phyloP scores from a whole-genome alignment of 2,329 filamentous ascomycete genomes.

The Trichoderma sp. region DNA sequence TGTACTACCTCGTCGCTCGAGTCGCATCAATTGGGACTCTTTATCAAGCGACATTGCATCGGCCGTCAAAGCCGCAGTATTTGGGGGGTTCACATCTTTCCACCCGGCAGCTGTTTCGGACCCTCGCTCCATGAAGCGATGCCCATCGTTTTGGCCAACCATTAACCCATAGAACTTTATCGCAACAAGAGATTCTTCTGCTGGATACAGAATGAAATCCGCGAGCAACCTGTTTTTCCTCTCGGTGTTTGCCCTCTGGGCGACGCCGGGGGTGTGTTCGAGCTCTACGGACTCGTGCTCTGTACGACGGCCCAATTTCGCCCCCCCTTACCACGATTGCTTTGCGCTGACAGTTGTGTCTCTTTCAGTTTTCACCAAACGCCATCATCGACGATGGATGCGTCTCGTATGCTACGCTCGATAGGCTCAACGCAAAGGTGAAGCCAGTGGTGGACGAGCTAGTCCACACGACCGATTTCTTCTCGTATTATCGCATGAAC shows the following conservation, averaged over 20 bases:
- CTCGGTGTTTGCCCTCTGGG: conserved; percentile 55
- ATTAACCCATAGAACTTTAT: not conserved
- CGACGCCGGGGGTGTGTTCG: conserved; percentile 44
- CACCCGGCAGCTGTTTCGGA: not conserved
- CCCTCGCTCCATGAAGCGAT: conserved; percentile 3
- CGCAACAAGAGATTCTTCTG: not conserved
- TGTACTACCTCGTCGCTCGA: not conserved
- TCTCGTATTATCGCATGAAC: conserved; percentile 94
- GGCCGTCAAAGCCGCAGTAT: not conserved
- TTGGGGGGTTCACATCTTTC: not conserved
- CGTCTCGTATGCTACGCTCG: conserved; percentile 87
- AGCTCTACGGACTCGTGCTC: conserved; percentile 48
- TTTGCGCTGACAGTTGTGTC: conserved; percentile 37
- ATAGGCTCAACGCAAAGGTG: conserved; percentile 73
- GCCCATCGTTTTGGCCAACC: not conserved
- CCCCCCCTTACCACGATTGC: not conserved
- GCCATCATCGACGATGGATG: conserved; percentile 92
- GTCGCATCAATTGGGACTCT: not conserved
- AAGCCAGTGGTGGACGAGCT: conserved; percentile 76
- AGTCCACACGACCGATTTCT: conserved; percentile 89
- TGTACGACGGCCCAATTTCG: conserved; percentile 39
- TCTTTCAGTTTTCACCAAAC: conserved; percentile 73
- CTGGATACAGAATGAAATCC: conserved; percentile 44
- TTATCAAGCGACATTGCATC: not conserved
- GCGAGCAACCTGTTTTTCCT: conserved; percentile 55